Percentiles rank a stretch among this genome's conserved stretches.
phyloP scores from a whole-genome alignment of 805 yeast species.

The Starmera pachycereana region DNA sequence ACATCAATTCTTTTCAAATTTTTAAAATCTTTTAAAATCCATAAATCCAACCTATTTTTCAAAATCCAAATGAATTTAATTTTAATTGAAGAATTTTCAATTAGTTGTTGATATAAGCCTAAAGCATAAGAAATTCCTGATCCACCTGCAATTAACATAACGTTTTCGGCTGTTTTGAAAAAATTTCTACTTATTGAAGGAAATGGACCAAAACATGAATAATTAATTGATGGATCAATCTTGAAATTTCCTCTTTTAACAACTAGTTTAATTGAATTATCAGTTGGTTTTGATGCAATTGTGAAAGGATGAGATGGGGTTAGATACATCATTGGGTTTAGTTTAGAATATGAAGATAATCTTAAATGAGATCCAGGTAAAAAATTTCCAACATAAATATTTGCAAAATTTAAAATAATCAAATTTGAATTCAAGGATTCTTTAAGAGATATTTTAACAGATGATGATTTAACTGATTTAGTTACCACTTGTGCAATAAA shows the following conservation, averaged over 20 bases:
- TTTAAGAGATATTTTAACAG: conserved; percentile 8
- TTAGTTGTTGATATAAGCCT: conserved; percentile 37
- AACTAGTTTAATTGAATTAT: conserved; percentile 31
- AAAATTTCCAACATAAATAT: conserved; percentile 20
- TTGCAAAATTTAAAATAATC: conserved; percentile 17
- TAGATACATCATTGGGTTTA: conserved; percentile 33
- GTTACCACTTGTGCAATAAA: conserved; percentile 27
- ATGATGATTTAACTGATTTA: conserved; percentile 19
- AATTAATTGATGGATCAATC: conserved; percentile 21
- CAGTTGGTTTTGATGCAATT: conserved; percentile 35
- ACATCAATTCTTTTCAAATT: conserved; percentile 25
- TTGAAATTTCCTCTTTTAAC: conserved; percentile 29
- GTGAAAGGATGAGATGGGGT: conserved; percentile 64
- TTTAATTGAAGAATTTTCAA: conserved; percentile 15
- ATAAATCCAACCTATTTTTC: conserved; percentile 34
- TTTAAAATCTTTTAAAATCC: conserved; percentile 30
- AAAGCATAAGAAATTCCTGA: conserved; percentile 61
- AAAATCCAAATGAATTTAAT: conserved; percentile 47
- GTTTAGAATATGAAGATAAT: conserved; percentile 25
- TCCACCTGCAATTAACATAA: conserved; percentile 57
- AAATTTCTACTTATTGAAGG: conserved; percentile 35
- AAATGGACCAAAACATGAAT: conserved; percentile 32
- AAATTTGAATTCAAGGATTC: conserved; percentile 12
- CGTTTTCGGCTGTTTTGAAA: conserved; percentile 37
- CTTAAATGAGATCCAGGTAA: conserved; percentile 52